Percentiles rank a stretch among this genome's conserved stretches.
These are phyloP conservation scores for Musa acuminata DNA, from an alignment of 176 grass and related monocot genomes.

Conservation along the genomic window DNA sequence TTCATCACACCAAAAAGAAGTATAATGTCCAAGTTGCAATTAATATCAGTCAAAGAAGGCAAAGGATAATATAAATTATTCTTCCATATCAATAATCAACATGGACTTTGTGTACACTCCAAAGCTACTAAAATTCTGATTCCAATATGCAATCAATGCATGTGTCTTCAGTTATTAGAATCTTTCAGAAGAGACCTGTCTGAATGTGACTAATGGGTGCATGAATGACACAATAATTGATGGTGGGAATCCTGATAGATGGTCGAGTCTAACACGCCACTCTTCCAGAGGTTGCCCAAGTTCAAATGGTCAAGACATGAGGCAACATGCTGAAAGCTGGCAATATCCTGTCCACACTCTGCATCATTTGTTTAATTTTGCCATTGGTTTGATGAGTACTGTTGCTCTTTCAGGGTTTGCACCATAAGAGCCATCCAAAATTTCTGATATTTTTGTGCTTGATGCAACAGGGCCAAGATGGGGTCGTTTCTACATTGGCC, in stretches of 20 bases:
- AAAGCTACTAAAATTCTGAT: neutral
- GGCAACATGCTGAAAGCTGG: too few relatives aligned
- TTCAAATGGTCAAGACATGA: neutral
- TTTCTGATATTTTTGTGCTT: too few relatives aligned
- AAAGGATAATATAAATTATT: too few relatives aligned
- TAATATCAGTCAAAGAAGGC: too few relatives aligned
- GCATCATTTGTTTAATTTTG: neutral
- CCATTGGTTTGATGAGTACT: neutral
- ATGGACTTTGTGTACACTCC: neutral
- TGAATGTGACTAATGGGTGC: too few relatives aligned
- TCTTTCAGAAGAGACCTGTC: too few relatives aligned
- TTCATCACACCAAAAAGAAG: too few relatives aligned
- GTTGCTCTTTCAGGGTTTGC: neutral
- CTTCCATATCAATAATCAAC: too few relatives aligned
- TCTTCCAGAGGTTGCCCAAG: neutral
- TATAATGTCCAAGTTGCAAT: too few relatives aligned
- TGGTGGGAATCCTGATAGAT: neutral
- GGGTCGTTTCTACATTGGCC: conserved; percentile 70
- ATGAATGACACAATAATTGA: too few relatives aligned
- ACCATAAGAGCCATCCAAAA: neutral
- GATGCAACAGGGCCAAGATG: conserved; percentile 42
- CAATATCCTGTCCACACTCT: neutral
- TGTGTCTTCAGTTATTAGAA: neutral
- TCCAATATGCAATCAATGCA: neutral
- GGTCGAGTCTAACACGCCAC: neutral